Evolutionary conservation across 768 basidiomycete species (phyloP).

Genomic region (Lentinus brumalis): DNA sequence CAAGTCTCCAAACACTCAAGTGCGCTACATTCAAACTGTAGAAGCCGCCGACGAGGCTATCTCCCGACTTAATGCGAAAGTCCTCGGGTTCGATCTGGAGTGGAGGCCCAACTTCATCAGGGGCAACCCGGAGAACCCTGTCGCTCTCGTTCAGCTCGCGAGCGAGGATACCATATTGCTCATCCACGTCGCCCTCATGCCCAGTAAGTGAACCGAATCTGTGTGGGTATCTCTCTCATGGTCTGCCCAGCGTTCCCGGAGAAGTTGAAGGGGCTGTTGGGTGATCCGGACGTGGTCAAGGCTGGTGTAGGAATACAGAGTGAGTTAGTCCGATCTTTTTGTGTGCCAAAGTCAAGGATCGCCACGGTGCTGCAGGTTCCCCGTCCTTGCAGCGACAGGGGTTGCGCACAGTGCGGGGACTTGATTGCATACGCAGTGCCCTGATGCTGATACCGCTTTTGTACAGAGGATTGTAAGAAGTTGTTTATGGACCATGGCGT

Average conservation of each 20-base stretch:
- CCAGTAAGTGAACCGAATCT: slow-evolving; percentile 29
- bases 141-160: slow-evolving; percentile 76
- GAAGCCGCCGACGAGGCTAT: slow-evolving; percentile 21
- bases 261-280: slow-evolving; percentile 53
- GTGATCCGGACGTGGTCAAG: slow-evolving; percentile 57
- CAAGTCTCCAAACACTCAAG: slow-evolving; percentile 22
- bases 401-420: too few relatives aligned
- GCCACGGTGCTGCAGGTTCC: too few relatives aligned
- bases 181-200: slow-evolving; percentile 67
- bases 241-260: slow-evolving; percentile 18
- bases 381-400: too few relatives aligned
- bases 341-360: neutral
- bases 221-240: neutral
- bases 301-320: slow-evolving; percentile 77
- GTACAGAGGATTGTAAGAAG: slow-evolving; percentile 67
- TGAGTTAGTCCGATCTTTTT: slow-evolving; percentile 28
- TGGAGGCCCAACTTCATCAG: slow-evolving; percentile 68
- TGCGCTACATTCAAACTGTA: slow-evolving; percentile 26
- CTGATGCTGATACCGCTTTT: neutral
- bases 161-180: slow-evolving; percentile 56
- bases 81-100: slow-evolving; percentile 74
- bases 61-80: slow-evolving; percentile 15
- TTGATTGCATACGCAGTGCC: too few relatives aligned
- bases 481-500: slow-evolving; percentile 49
- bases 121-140: slow-evolving; percentile 60